Evolutionary conservation across 106 monocot species (phyloP).

Genomic region (Narthecium ossifragum): DNA sequence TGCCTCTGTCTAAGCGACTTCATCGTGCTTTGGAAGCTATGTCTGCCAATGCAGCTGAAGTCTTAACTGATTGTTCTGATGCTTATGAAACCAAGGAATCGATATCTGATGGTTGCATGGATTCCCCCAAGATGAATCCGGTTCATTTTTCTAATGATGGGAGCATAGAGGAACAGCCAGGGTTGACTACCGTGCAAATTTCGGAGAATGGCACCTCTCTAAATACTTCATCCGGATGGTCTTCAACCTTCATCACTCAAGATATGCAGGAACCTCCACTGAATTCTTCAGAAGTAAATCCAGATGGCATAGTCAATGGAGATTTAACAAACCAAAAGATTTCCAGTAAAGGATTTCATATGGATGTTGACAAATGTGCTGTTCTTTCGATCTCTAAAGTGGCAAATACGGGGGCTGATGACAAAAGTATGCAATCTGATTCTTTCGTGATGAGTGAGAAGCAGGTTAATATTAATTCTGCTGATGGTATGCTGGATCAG

Average conservation of each 20-base stretch:
- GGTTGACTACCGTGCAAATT: slow-evolving; percentile 4
- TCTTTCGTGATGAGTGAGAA: slow-evolving; percentile 15
- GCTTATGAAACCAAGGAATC: slow-evolving; percentile 7
- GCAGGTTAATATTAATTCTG: background rate
- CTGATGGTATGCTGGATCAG: slow-evolving; percentile 7
- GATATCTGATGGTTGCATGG: slow-evolving; percentile 9
- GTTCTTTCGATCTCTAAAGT: slow-evolving; percentile 5
- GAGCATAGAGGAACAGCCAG: slow-evolving; percentile 4
- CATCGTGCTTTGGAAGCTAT: slow-evolving; percentile 97
- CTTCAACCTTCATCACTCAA: slow-evolving; percentile 12
- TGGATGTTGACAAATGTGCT: slow-evolving; percentile 2
- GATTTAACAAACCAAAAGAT: too few relatives aligned
- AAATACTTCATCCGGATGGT: slow-evolving; percentile 3
- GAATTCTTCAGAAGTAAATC: slow-evolving; percentile 20
- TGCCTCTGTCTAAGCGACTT: slow-evolving; percentile 98
- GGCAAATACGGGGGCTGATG: background rate
- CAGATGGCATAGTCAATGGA: background rate
- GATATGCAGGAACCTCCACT: background rate
- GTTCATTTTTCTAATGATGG: slow-evolving; percentile 8
- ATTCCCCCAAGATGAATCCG: slow-evolving; percentile 6
- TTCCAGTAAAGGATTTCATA: background rate
- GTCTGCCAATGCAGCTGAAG: slow-evolving; percentile 92
- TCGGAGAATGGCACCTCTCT: slow-evolving; percentile 4
- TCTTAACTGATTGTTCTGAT: slow-evolving; percentile 28
- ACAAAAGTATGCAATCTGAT: slow-evolving; percentile 13